Base-by-base conservation (phyloP, 2,329 filamentous ascomycete species). In the Phialophora macrospora region DNA sequence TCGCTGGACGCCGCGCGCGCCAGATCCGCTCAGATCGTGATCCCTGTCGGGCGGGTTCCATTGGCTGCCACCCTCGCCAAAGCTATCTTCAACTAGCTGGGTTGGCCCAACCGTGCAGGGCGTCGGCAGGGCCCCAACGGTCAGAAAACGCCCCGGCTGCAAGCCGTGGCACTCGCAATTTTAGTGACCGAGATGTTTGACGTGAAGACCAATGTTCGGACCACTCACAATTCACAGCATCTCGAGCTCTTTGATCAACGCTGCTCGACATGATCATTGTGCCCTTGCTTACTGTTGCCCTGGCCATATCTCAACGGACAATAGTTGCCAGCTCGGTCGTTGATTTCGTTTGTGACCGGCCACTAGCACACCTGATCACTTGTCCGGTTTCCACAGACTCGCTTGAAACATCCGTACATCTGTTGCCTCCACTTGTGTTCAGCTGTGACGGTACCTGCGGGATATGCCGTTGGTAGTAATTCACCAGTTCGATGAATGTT, bases 151-250 rank as follows among this genome's bases (percentile, higher is more conserved):
- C 68, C 67, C 64, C 59, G 58, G 52, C 62, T 62, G 59, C 59
- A 68, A 28, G 59, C 64, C 59, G 64, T 66, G 56, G 63, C 49
- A 61, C 55, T 68, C 66, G 62, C 68, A 68, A 70, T 70, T 64
- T 68, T 65, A 64, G 61, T 57, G 48, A 49, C 32, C 44, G 28
- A 51, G 57, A 48, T 34, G 62, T 68, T 70, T 70, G 68, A 70
- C 66, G 68, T 70, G 66, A 70, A 70, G 67, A 62, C 52, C 58
- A 22, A 58, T 14, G 20, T 46, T 32, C 30, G 6, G 60, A 44
- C 66, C 68, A 66, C 55, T 66, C 63, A 62, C 44, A 48, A 14
- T 32, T 22, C 62, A 54, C 24, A 12, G 30, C 51, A 26, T 56
- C 34, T 49, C 51, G 48, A 22, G 46, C 22, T 26, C 32, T 54